Base-by-base conservation (phyloP, 805 yeast genomes). In the Starmerella sp. region DNA sequence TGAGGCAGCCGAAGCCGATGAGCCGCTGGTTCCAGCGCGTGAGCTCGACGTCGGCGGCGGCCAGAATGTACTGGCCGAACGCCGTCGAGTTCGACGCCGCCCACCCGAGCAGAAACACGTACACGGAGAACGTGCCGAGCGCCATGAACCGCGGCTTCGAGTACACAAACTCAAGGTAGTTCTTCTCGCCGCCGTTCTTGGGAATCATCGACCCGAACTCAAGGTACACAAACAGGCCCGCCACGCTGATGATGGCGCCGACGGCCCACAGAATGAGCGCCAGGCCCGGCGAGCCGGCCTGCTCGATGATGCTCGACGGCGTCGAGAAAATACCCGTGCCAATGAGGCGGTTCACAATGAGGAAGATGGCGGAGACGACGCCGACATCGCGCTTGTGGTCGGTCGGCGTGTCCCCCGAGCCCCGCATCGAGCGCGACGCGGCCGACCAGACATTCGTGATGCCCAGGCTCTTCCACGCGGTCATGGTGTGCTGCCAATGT, bases 141-240 rank as follows among this genome's bases (percentile, higher is more conserved):
- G 83, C 76, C 56, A 86, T 73, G 65, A 82, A 84, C 66, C 73
- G 77, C 43, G 95, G 95, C 62, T 77, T 80, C 50, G 74, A 75
- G 71, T 75, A 86, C 50, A 84, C 78, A 62, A 77, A 82, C 66
- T 86, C 93, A 62, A 86, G 70, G 66, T 86, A 86, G 64, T 84
- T 84, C 69, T 84, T 85, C 65, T 86, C 95, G 61, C 93, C 95
- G 61, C 95, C 95, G 64, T 86, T 85, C 70, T 84, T 78, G 48
- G 87, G 86, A 55, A 84, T 79, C 46, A 46, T 43, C n/a, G 47
- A 78, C 14, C 95, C 95, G 67, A 84, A 83, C 65, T 85, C 93
- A 81, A 85, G 79, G 67, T 85, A 86, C 3, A 83, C 87, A 64
- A 79, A 75, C 62, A 83, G 67, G 37, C 84, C 84, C 36, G 80